Base-by-base conservation (phyloP, 1,284 basidiomycete species). In the Ceratorhiza oryzae-sativae region DNA sequence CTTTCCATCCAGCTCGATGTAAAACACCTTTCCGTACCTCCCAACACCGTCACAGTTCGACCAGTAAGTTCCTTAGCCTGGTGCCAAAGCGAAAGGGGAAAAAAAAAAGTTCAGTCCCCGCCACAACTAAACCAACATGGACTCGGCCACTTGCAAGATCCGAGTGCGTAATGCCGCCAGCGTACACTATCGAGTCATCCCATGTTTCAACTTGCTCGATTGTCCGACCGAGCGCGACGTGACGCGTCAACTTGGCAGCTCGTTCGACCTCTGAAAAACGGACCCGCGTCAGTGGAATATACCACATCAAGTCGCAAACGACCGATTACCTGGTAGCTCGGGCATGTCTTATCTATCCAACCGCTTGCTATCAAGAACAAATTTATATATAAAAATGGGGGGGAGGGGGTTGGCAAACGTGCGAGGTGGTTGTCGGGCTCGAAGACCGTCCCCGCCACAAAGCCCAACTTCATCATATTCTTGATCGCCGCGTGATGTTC, bases 11-110 rank as follows among this genome's bases (percentile, higher is more conserved):
- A 93, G 83, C 51, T 84, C 83, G n/a, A 93, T 78, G 78, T 90
- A 94, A 77, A 93, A 91, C 73, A 87, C 86, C 79, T 94, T 95
- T 51, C 92, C 92, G 77, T 91, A 90, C 78, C 92, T 82, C 56
- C 84, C 84, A 3, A 88, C 90, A 63, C 84, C 82, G 80, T 81
- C 27, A 95, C 84, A 1, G 80, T 86, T 58, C 92, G 82, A 9
- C 88, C 89, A 15, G 80, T 80, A 1, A 93, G 76, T 76, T 89
- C 87, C 15, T 82, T 81, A 0, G 84, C 86, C 91, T 93, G 75
- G 2, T 23, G 61, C 18, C 34, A 18, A 27, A 34, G 46, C 36
- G 36, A 39, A 39, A 39, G 13, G 5, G 13, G 13, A 39, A 39
- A 39, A 5, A 45, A 3, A 45, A 45, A 45, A 8, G n/a, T 18